phyloP scores from a whole-genome alignment of 805 yeast species.

The Starmerella floricola region DNA sequence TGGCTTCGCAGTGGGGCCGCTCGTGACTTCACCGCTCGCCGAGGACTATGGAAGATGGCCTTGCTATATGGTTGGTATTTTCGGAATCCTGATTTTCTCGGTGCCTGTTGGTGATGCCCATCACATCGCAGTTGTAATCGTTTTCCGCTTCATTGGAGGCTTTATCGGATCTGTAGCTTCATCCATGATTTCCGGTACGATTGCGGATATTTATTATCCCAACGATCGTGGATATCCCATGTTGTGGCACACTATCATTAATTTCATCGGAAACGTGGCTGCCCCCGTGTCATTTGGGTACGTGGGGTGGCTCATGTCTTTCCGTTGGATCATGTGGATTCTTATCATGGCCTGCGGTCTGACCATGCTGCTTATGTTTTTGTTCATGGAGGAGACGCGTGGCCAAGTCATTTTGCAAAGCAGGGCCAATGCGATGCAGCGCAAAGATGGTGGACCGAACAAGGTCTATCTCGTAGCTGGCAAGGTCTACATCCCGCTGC shows the following conservation, averaged over 20 bases:
- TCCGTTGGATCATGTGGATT: conserved; percentile 64
- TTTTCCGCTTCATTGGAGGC: conserved; percentile 57
- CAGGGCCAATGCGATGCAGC: conserved; percentile 37
- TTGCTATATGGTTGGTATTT: conserved; percentile 32
- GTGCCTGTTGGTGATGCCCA: conserved; percentile 33
- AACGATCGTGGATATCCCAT: conserved; percentile 53
- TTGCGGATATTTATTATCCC: conserved; percentile 55
- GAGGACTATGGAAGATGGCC: conserved; percentile 45
- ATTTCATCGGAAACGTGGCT: conserved; percentile 54
- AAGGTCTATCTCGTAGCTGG: conserved; percentile 15
- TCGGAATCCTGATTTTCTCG: conserved; percentile 40
- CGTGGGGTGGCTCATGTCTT: conserved; percentile 44
- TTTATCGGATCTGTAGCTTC: conserved; percentile 62
- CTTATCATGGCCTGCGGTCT: conserved; percentile 49
- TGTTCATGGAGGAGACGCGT: conserved; percentile 51
- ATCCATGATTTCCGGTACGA: conserved; percentile 62
- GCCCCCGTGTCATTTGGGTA: conserved; percentile 54
- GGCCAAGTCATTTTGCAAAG: conserved; percentile 38
- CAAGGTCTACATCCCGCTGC: conserved; percentile 33
- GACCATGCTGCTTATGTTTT: conserved; percentile 37
- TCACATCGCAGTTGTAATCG: conserved; percentile 49
- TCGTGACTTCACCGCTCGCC: conserved; percentile 45
- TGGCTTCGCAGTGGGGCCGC: conserved; percentile 55
- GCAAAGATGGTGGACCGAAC: conserved; percentile 9
- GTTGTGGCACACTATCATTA: conserved; percentile 46